phyloP scores from a whole-genome alignment of 345 rosid species.

The Microthlaspi erraticum region DNA sequence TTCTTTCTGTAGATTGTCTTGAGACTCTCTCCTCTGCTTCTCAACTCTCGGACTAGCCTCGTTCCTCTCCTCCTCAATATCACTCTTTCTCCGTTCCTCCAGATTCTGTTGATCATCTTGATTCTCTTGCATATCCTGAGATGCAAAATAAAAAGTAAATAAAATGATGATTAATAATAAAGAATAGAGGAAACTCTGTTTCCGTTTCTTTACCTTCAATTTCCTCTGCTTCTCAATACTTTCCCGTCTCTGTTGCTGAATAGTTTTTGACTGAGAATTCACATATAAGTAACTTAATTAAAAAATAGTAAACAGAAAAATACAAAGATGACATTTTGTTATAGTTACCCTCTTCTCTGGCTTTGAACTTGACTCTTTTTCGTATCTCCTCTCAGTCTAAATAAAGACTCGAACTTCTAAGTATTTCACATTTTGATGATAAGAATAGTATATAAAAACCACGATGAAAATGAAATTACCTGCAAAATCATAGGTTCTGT shows the following conservation, averaged over 20 bases:
- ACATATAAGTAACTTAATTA: not conserved
- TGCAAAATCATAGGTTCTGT: not conserved
- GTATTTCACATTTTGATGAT: not conserved
- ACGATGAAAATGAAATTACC: not conserved
- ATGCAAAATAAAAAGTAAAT: not conserved
- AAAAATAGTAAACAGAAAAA: not conserved
- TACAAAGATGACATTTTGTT: not conserved
- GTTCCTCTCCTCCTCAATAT: slow-evolving; percentile 11
- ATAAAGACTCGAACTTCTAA: not conserved
- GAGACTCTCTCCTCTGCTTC: slow-evolving; percentile 12
- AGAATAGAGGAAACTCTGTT: not conserved
- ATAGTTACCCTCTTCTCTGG: slow-evolving; percentile 13
- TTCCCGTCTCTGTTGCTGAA: not conserved
- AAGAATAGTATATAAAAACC: not conserved
- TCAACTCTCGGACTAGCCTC: slow-evolving; percentile 5
- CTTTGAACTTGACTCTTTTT: slow-evolving; percentile 6
- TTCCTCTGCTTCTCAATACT: not conserved
- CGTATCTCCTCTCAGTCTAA: not conserved
- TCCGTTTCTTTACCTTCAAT: not conserved
- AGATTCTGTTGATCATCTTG: not conserved
- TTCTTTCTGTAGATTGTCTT: no score
- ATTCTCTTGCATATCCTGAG: not conserved
- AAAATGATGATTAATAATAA: not conserved
- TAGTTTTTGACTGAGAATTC: not conserved
- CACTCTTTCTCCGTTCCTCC: not conserved